Percentiles rank a stretch among this genome's conserved stretches.
These are phyloP conservation scores for Cryptococcus sp. DNA, from an alignment of 1,284 basidiomycete species.

Conservation along the genomic window DNA sequence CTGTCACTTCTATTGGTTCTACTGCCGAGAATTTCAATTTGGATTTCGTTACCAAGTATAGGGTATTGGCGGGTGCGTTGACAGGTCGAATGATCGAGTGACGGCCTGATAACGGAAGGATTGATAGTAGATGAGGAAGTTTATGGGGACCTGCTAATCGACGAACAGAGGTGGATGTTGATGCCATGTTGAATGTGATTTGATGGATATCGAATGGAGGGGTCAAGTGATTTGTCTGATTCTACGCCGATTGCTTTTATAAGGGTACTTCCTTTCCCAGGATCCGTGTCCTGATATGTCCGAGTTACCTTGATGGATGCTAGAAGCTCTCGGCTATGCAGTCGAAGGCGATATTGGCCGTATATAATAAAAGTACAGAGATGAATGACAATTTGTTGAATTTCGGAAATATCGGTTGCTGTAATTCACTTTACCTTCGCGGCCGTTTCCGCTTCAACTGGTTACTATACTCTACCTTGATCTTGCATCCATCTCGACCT, in stretches of 20 bases:
- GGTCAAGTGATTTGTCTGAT: background rate
- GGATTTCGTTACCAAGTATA: slow-evolving; percentile 27
- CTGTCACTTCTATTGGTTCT: background rate
- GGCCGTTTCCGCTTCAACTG: background rate
- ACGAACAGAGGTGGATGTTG: background rate
- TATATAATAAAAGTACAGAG: background rate
- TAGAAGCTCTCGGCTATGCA: background rate
- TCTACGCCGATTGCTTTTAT: too few relatives aligned
- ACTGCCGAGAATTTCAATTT: slow-evolving; percentile 1
- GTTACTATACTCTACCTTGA: background rate
- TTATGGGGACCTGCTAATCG: background rate
- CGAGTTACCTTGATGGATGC: too few relatives aligned
- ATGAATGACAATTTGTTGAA: background rate
- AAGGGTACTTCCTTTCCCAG: too few relatives aligned
- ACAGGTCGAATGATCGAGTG: slow-evolving; percentile 25
- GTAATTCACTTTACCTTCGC: background rate
- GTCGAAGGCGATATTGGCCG: background rate
- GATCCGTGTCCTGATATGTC: too few relatives aligned
- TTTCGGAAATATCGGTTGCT: background rate
- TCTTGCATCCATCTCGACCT: background rate
- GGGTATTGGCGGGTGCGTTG: slow-evolving; percentile 23
- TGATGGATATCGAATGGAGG: background rate
- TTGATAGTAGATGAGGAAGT: slow-evolving; percentile 29
- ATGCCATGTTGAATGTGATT: background rate
- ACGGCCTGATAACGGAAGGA: slow-evolving; percentile 23